Conservation (phyloP, 805 yeast species). For the baker's yeast (Saccharomyces cerevisiae) region DNA sequence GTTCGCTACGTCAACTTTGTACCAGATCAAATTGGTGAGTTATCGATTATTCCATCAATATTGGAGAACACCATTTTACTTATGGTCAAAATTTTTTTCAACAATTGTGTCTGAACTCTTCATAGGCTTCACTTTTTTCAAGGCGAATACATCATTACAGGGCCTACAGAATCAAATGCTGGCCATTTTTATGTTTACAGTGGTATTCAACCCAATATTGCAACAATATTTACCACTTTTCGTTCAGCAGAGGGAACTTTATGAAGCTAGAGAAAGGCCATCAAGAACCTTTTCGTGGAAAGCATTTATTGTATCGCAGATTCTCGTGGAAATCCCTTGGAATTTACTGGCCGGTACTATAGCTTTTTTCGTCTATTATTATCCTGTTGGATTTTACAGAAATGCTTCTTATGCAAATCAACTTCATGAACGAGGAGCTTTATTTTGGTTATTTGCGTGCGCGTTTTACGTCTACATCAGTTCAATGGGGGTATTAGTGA, state of each 20-base stretch:
- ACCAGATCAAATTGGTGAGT: constrained; percentile 39
- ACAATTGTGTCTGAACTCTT: constrained; percentile 44
- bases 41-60: constrained; percentile 48
- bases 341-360: constrained; percentile 47
- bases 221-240: constrained; percentile 54
- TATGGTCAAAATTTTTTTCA: constrained; percentile 47
- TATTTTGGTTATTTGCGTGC: constrained; percentile 35
- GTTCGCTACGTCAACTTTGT: constrained; percentile 34
- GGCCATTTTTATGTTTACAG: constrained; percentile 53
- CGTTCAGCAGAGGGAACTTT: constrained; percentile 48
- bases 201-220: constrained; percentile 42
- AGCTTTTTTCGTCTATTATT: constrained; percentile 51
- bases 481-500: constrained; percentile 46
- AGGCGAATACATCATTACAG: constrained; percentile 48
- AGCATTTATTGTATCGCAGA: constrained; percentile 48
- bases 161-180: constrained; percentile 72
- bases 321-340: constrained; percentile 56
- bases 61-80: constrained; percentile 53
- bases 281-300: constrained; percentile 57
- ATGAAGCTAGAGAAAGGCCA: constrained; percentile 61
- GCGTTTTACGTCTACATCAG: constrained; percentile 45
- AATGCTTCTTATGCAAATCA: constrained; percentile 45
- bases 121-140: constrained; percentile 62
- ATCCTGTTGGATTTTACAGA: constrained; percentile 53
- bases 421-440: constrained; percentile 41